Conservation (phyloP, 2,329 filamentous ascomycete genomes). For the Arthrobotrys pseudoclavata region DNA sequence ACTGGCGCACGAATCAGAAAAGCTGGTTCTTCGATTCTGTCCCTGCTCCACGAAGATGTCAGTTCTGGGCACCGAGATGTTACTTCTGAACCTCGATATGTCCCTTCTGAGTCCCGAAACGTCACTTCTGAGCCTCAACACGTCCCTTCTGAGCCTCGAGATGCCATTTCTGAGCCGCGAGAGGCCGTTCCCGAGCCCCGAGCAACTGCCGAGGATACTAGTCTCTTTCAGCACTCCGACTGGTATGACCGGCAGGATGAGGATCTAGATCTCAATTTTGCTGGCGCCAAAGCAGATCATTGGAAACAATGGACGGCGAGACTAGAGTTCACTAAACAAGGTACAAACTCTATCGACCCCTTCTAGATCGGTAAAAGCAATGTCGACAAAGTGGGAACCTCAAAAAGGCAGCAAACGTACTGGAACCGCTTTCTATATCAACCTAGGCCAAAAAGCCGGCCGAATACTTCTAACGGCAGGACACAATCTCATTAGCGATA, state of each 20-base stretch:
- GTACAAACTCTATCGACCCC: neutral
- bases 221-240: conserved; percentile 1
- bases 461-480: conserved; percentile 5
- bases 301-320: conserved; percentile 11
- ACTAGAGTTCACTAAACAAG: neutral
- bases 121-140: neutral
- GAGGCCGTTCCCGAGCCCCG: neutral
- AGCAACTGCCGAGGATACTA: neutral
- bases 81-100: too few relatives aligned
- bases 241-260: neutral
- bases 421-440: conserved; percentile 13
- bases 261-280: neutral
- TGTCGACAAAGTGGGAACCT: neutral
- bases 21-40: too few relatives aligned
- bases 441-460: neutral
- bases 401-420: neutral
- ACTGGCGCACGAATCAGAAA: too few relatives aligned
- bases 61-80: too few relatives aligned
- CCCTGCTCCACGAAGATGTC: too few relatives aligned
- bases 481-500: neutral
- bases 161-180: neutral
- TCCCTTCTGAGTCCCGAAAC: neutral
- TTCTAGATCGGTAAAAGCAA: neutral
- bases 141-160: neutral
- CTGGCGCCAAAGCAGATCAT: neutral